Conservation (phyloP, 202 grass and related monocot species). For the Dendrocalamus latiflorus region DNA sequence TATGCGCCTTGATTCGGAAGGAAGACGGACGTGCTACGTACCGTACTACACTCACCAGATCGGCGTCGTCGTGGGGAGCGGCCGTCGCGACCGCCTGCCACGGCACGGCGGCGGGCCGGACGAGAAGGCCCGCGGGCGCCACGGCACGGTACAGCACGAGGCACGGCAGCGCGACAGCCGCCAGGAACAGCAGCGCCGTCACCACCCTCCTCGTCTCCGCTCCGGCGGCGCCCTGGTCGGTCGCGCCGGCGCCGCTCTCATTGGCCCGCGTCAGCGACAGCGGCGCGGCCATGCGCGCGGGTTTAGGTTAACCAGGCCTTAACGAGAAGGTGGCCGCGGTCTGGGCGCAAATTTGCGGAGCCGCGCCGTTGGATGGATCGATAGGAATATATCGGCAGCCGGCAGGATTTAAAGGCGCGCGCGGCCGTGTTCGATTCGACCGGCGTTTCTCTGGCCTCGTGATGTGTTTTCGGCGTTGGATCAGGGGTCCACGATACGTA, state of each 20-base stretch:
- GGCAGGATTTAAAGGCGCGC: too few species aligned
- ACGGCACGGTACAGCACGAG: slow-evolving; percentile 42
- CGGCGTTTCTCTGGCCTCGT: too few species aligned
- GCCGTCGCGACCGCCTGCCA: not conserved
- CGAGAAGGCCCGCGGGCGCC: not conserved
- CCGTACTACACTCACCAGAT: slow-evolving; percentile 5
- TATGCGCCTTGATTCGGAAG: not conserved
- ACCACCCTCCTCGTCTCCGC: not conserved
- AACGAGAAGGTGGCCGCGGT: not conserved
- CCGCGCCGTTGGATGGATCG: too few species aligned
- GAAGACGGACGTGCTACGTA: not conserved
- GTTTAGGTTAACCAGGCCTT: not conserved
- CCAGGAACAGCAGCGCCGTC: slow-evolving; percentile 44
- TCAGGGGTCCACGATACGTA: too few species aligned
- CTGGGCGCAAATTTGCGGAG: not conserved
- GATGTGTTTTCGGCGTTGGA: too few species aligned
- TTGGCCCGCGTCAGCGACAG: not conserved
- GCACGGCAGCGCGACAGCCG: slow-evolving; percentile 48
- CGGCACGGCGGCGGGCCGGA: not conserved
- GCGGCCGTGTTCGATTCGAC: too few species aligned
- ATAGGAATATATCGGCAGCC: too few species aligned
- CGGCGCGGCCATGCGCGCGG: slow-evolving; percentile 20
- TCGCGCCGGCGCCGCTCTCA: not conserved
- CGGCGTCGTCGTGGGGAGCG: not conserved
- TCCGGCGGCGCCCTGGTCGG: not conserved